Evolutionary conservation across 257 asterid species (phyloP).

Genomic region (Misopates orontium): DNA sequence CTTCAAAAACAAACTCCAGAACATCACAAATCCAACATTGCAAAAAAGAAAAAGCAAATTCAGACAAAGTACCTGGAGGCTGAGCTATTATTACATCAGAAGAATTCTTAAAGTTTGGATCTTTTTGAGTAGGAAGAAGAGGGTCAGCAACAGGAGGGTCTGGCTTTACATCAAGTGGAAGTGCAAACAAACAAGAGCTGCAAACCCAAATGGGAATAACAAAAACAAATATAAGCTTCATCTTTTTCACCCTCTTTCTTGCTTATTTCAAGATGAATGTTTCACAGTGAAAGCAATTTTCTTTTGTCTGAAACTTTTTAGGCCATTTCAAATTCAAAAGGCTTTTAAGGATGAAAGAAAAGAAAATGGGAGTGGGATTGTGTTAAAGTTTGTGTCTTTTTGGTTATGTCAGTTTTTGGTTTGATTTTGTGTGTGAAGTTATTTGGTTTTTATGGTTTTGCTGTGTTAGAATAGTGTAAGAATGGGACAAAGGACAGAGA

Average conservation of each 20-base stretch:
- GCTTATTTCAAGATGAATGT: conserved; percentile 31
- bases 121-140: conserved; percentile 77
- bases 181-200: conserved; percentile 42
- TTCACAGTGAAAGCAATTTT: background rate
- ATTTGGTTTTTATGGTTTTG: conserved; percentile 21
- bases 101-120: conserved; percentile 64
- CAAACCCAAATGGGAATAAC: conserved; percentile 50
- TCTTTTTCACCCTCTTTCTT: conserved; percentile 23
- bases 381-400: conserved; percentile 23
- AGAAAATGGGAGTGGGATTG: conserved; percentile 14
- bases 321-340: conserved; percentile 43
- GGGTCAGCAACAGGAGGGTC: conserved; percentile 77
- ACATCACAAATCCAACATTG: background rate
- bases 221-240: conserved; percentile 54
- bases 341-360: conserved; percentile 24
- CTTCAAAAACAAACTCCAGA: background rate
- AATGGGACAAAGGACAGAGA: conserved; percentile 49
- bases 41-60: too few relatives aligned
- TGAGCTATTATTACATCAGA: conserved; percentile 49
- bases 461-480: conserved; percentile 22
- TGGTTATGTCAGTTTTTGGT: background rate
- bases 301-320: background rate
- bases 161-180: conserved; percentile 60
- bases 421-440: conserved; percentile 22
- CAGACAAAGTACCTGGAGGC: conserved; percentile 62